Conservation (phyloP, 495 filamentous ascomycete species). For the Penicillium psychrofluorescens region DNA sequence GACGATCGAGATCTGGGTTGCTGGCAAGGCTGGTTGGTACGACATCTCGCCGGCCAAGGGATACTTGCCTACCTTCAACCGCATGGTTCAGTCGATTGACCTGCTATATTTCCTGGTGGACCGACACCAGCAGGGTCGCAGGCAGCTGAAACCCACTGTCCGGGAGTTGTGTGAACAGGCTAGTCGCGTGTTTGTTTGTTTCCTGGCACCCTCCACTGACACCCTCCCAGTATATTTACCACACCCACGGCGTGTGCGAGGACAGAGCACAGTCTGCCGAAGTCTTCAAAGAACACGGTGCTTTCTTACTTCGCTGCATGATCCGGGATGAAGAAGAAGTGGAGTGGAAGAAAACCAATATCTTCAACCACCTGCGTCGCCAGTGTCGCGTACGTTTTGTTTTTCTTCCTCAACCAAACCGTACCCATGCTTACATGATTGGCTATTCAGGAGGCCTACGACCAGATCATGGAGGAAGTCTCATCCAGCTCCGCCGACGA, state of each 20-base stretch:
- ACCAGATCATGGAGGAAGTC: conserved; percentile 22
- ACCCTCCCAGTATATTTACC: conserved; percentile 30
- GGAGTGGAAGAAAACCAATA: conserved; percentile 46
- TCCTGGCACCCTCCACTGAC: neutral
- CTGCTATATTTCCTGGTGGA: conserved; percentile 64
- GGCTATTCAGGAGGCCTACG: conserved; percentile 32
- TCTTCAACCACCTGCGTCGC: conserved; percentile 44
- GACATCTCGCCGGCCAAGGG: conserved; percentile 54
- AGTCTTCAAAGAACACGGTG: conserved; percentile 44
- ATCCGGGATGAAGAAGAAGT: conserved; percentile 46
- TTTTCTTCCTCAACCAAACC: too few relatives aligned
- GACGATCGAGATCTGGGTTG: conserved; percentile 63
- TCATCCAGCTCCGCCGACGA: conserved; percentile 19
- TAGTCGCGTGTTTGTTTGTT: conserved; percentile 5
- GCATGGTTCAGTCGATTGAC: conserved; percentile 62
- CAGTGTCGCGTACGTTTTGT: conserved; percentile 35
- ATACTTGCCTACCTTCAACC: conserved; percentile 55
- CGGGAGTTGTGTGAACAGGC: conserved; percentile 40
- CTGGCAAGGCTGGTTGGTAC: conserved; percentile 74
- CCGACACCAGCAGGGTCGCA: conserved; percentile 29
- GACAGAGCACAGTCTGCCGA: conserved; percentile 41
- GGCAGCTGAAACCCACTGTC: conserved; percentile 29
- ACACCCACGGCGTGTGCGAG: conserved; percentile 39
- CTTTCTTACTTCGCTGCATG: conserved; percentile 53
- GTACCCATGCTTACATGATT: conserved; percentile 1